Conservation (phyloP, 192 early-diverging fungal species). For the Podila minutissima region DNA sequence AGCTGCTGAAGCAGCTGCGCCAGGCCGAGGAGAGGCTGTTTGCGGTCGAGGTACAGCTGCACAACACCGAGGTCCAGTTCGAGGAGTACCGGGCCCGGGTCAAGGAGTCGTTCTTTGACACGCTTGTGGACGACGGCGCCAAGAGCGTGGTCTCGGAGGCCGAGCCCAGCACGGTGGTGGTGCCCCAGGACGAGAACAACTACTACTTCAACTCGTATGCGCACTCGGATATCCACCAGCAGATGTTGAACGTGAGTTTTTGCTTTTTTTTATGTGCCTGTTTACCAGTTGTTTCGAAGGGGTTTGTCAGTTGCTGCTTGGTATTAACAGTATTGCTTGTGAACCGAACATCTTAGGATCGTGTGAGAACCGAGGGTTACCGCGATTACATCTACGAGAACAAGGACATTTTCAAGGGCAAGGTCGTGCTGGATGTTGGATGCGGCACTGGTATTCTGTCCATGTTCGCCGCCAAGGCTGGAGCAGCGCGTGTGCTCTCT, state of each 20-base stretch:
- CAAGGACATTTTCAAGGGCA: conserved; percentile 95
- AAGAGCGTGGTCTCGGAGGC: conserved; percentile 19
- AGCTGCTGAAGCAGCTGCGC: conserved; percentile 63
- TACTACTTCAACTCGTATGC: conserved; percentile 99
- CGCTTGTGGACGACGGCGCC: conserved; percentile 24
- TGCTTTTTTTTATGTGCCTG: not conserved
- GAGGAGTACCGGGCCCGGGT: conserved; percentile 75
- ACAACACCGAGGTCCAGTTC: conserved; percentile 67
- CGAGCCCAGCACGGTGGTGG: conserved; percentile 11
- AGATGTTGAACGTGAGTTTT: conserved; percentile 36
- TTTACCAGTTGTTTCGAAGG: too few relatives aligned
- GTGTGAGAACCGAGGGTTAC: conserved; percentile 93
- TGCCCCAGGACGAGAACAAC: conserved; percentile 56
- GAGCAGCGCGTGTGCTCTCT: conserved; percentile 66
- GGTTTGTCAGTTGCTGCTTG: too few relatives aligned
- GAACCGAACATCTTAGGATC: conserved; percentile 75
- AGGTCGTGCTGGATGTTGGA: conserved; percentile 98
- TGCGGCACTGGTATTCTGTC: conserved; percentile 98
- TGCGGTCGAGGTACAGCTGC: conserved; percentile 60
- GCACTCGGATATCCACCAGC: conserved; percentile 78
- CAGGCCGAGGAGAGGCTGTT: conserved; percentile 64
- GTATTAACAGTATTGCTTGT: too few relatives aligned
- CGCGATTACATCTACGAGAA: conserved; percentile 95
- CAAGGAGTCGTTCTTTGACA: conserved; percentile 75
- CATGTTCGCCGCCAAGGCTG: conserved; percentile 99